phyloP scores from a whole-genome alignment of 2,329 filamentous ascomycete genomes.

The Fusarium sp. region DNA sequence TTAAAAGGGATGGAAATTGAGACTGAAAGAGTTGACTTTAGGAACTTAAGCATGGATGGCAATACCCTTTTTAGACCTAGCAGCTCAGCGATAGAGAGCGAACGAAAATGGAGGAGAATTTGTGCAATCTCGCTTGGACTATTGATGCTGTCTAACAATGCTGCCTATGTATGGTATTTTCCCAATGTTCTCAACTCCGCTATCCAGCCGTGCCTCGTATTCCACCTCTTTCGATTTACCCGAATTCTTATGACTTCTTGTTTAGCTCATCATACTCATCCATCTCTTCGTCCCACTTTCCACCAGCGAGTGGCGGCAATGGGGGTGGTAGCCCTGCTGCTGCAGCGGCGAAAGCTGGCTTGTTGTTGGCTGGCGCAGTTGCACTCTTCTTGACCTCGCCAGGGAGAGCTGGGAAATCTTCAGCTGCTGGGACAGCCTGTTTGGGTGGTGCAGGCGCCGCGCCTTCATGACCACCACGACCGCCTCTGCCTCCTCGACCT shows the following conservation, averaged over 20 bases:
- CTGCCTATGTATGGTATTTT: constrained; percentile 42
- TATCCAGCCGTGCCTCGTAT: constrained; percentile 1
- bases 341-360: constrained; percentile 48
- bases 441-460: constrained; percentile 33
- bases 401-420: constrained; percentile 54
- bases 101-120: constrained; percentile 4
- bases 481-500: constrained; percentile 49
- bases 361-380: constrained; percentile 19
- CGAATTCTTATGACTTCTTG: constrained; percentile 33
- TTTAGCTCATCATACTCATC: constrained; percentile 59
- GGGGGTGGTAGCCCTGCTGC: constrained; percentile 43
- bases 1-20: constrained; percentile 28
- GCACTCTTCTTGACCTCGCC: constrained; percentile 43
- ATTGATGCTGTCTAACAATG: constrained; percentile 37
- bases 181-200: constrained; percentile 12
- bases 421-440: constrained; percentile 45
- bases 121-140: constrained; percentile 41
- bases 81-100: constrained; percentile 9
- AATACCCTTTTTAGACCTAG: constrained; percentile 43
- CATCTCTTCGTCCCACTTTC: constrained; percentile 70
- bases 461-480: constrained; percentile 45
- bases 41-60: constrained; percentile 26
- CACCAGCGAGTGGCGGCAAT: constrained; percentile 49
- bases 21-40: constrained; percentile 6
- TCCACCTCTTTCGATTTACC: neutral